Conservation (phyloP, 2,329 filamentous ascomycete genomes). For the Escovopsis sp. region DNA sequence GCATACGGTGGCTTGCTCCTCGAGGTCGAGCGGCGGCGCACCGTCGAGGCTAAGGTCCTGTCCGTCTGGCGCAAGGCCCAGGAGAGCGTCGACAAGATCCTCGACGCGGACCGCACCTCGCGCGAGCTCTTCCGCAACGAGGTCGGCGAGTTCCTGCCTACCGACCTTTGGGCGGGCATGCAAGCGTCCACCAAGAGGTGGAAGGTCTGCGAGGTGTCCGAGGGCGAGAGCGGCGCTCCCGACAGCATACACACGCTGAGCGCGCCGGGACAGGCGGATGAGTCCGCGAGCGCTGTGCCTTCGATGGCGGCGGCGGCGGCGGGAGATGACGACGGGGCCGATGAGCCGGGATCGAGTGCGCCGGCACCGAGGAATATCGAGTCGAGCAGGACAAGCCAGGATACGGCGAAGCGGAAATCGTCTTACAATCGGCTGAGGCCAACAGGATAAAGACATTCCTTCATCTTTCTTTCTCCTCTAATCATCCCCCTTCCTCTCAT, state of each 20-base stretch:
- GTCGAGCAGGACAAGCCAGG: background rate
- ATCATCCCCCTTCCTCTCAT: too few relatives aligned
- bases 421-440: background rate
- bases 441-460: background rate
- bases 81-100: slow-evolving; percentile 60
- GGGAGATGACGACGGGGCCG: background rate
- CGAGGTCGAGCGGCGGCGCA: slow-evolving; percentile 63
- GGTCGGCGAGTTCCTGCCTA: slow-evolving; percentile 73
- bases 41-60: slow-evolving; percentile 59
- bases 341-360: background rate
- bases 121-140: slow-evolving; percentile 68
- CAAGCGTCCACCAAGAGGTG: slow-evolving; percentile 41
- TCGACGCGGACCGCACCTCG: slow-evolving; percentile 56
- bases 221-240: slow-evolving; percentile 8
- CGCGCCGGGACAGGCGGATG: too few relatives aligned
- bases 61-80: slow-evolving; percentile 64
- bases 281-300: too few relatives aligned
- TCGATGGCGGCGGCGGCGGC: too few relatives aligned
- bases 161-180: slow-evolving; percentile 75
- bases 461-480: background rate
- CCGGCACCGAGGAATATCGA: background rate
- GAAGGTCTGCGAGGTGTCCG: slow-evolving; percentile 29
- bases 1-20: slow-evolving; percentile 76
- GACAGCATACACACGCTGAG: too few relatives aligned
- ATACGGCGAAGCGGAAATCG: background rate